phyloP scores from a whole-genome alignment of 257 asterid genomes.

The Forsythia viridissima region DNA sequence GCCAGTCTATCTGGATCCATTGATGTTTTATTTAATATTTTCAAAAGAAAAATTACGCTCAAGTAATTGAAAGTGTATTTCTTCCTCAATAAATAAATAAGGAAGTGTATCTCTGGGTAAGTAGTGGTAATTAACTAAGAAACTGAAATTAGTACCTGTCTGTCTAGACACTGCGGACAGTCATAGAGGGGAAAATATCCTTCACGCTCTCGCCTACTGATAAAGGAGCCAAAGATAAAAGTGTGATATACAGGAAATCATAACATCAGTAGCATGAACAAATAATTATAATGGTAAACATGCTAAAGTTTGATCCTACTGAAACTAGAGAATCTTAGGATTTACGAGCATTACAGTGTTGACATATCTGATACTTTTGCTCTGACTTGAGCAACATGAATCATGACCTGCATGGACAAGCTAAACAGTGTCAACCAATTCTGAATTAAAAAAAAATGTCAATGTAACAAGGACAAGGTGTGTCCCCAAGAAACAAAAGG shows the following conservation, averaged over 20 bases:
- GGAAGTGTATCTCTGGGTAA: background rate
- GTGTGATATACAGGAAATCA: slow-evolving; percentile 1
- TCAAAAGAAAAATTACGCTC: background rate
- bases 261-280: slow-evolving; percentile 10
- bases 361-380: slow-evolving; percentile 42
- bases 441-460: slow-evolving; percentile 6
- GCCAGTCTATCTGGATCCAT: slow-evolving; percentile 19
- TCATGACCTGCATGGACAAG: slow-evolving; percentile 41
- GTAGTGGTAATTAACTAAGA: background rate
- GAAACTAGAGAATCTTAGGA: slow-evolving; percentile 5
- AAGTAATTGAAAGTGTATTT: background rate
- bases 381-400: slow-evolving; percentile 29
- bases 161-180: slow-evolving; percentile 50
- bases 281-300: background rate
- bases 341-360: slow-evolving; percentile 41
- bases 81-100: background rate
- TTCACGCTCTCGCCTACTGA: slow-evolving; percentile 48
- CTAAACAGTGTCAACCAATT: slow-evolving; percentile 10
- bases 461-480: slow-evolving; percentile 3
- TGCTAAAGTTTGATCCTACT: slow-evolving; percentile 2
- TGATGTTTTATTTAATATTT: slow-evolving; percentile 23
- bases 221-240: slow-evolving; percentile 4
- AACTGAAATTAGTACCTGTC: slow-evolving; percentile 40
- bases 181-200: slow-evolving; percentile 37
- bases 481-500: background rate